phyloP scores from a whole-genome alignment of 78 protist genomes.

The Dictyostelium intermedium region DNA sequence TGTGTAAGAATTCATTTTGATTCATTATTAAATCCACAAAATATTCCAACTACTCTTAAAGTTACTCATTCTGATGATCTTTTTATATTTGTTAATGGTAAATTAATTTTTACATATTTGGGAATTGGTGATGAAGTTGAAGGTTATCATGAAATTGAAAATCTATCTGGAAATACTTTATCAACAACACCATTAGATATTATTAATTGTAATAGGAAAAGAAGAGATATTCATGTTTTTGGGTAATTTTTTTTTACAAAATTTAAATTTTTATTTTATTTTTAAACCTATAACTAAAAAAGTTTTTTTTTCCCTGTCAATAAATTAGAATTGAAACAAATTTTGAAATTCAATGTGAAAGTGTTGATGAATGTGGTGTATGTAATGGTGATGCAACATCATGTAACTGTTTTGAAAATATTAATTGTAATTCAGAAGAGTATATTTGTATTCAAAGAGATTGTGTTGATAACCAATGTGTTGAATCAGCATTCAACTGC shows the following conservation, averaged over 20 bases:
- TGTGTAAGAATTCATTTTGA: not conserved
- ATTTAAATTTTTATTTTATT: not conserved
- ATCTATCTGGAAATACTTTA: not conserved
- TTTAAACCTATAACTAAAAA: not conserved
- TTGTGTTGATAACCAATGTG: not conserved
- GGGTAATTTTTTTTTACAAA: not conserved
- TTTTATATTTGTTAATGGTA: not conserved
- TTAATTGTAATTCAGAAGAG: not conserved
- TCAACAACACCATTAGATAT: not conserved
- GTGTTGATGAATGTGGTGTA: not conserved
- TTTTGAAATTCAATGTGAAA: not conserved
- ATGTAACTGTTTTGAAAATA: not conserved
- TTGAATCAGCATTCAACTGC: not conserved
- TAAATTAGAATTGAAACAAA: not conserved
- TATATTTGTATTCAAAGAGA: not conserved
- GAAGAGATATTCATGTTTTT: not conserved
- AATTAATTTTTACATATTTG: not conserved
- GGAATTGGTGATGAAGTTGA: not conserved
- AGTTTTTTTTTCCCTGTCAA: not conserved
- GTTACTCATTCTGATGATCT: not conserved
- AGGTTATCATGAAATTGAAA: not conserved
- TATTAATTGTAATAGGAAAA: not conserved
- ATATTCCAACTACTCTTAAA: not conserved
- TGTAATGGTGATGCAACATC: not conserved
- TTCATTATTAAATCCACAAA: not conserved